Evolutionary conservation across 2,329 filamentous ascomycete species (phyloP), one percentile per base, ranked within the genome.

Genomic region (Esteya vermicola): DNA sequence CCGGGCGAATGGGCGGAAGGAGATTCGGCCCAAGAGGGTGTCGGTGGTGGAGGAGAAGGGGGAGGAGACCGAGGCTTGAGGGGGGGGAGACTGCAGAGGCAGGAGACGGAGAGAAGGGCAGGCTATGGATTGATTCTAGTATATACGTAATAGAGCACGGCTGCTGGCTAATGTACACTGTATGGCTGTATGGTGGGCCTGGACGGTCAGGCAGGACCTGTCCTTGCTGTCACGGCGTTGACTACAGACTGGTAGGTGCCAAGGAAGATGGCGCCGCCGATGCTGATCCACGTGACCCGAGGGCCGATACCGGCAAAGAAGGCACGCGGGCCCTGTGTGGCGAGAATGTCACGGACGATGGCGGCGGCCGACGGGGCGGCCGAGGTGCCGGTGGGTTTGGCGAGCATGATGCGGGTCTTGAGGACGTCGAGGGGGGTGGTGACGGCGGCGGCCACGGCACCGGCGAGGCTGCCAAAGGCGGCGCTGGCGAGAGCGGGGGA

Each of bases 391-490:
- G n/a, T n/a, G n/a, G n/a, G n/a, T n/a, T n/a, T n/a, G n/a, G n/a
- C 81, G 50, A 98, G 65, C 91, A 98, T 98, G 60, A 96, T 80
- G 47, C 91, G 69, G 48, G 91, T 98, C 75, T 98, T 98, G 49
- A 98, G 67, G 46, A 98, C 91, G 61, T 98, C 91, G 46, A 98
- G 63, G 30, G 91, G 91, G 39, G 91, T 98, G 20, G 91, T 98
- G 43, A 89, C 56, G 0, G 75, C 89, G 1, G 91, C 91, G 1
- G 91, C 86, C 30, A 95, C 68, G 1, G 80, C 86, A 1, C 91
- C 91, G 0, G 85, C 78, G 27, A 86, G 54, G 51, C 81, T 88
- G 1, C 91, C 91, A 57, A 91, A 89, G 32, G 91, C 51, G 1
- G 81, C 91, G 49, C 84, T 91, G 62, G 94, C 86, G 2, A 71